Evolutionary conservation across 202 grass and related monocot species (phyloP), one percentile per base, ranked within the genome.

Genomic region (Zizania palustris): DNA sequence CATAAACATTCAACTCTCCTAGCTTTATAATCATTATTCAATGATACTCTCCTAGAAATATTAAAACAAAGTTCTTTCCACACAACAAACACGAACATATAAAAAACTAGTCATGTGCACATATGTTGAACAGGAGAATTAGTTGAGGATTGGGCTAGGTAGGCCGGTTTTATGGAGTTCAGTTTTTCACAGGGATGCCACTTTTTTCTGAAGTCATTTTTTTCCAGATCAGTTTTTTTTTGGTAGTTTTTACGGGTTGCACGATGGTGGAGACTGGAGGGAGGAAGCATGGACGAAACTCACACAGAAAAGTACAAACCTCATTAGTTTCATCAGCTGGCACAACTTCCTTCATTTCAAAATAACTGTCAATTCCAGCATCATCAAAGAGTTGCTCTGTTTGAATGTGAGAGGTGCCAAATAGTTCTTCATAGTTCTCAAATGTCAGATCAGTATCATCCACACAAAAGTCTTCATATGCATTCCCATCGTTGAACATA

Each of bases 351-450:
- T 86, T 90, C 74, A 67, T 81, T 80, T 86, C 94, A 75, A 97
- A 94, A 49, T 73, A 94, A 44, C 60, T 80, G 58, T 94, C 95
- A 42, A 97, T 90, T 72, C 85, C 91, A 77, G 91, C 86, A 73
- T 94, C 95, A 84, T 93, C 91, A n/a, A 97, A 98, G 45, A 94
- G 82, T 80, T 94, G 87, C 45, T 69, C 86, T 55, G 80, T 76
- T 67, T 88, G 91, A 85, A 71, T 75, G 65, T 85, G 91, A 46
- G 89, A 85, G 64, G 78, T 82, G 68, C 95, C 89, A 85, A 98
- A 94, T 48, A 94, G 77, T 79, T 94, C 91, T 83, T 94, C 89
- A 11, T 98, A 98, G 61, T 98, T 94, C 85, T 98, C 89, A 74
- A 98, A 96, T 39, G 85, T 87, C 63, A 96, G 59, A 60, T 83